phyloP scores from a whole-genome alignment of 768 basidiomycete species.

The Phaffia australis region DNA sequence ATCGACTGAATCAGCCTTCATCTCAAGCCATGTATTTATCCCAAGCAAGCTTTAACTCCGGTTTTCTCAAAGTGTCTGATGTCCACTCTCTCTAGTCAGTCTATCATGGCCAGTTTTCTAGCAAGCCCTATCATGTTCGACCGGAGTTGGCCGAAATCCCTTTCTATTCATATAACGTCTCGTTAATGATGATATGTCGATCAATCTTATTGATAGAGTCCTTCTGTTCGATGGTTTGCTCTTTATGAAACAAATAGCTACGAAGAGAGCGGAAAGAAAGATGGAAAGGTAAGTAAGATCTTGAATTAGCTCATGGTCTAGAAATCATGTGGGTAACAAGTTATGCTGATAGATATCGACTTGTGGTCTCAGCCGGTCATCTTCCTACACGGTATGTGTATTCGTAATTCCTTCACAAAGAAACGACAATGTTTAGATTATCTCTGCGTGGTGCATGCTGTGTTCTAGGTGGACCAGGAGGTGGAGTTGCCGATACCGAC shows the following conservation, averaged over 20 bases:
- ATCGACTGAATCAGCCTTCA: no score
- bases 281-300: conserved; percentile 57
- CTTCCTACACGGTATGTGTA: conserved; percentile 57
- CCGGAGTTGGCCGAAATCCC: background rate
- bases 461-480: conserved; percentile 62
- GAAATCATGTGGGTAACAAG: background rate
- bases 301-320: conserved; percentile 6
- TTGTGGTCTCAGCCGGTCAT: conserved; percentile 45
- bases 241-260: conserved; percentile 45
- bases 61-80: conserved; percentile 58
- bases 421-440: background rate
- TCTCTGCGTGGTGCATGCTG: background rate
- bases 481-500: conserved; percentile 54
- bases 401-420: background rate
- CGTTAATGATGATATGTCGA: background rate
- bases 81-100: conserved; percentile 66
- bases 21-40: conserved; percentile 51
- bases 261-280: conserved; percentile 66
- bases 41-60: conserved; percentile 55
- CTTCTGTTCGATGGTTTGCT: background rate
- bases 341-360: background rate
- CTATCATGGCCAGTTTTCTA: conserved; percentile 12
- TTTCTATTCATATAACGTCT: background rate
- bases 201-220: background rate
- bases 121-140: no score